phyloP scores from a whole-genome alignment of 768 basidiomycete genomes.

The Lactarius psammicola region DNA sequence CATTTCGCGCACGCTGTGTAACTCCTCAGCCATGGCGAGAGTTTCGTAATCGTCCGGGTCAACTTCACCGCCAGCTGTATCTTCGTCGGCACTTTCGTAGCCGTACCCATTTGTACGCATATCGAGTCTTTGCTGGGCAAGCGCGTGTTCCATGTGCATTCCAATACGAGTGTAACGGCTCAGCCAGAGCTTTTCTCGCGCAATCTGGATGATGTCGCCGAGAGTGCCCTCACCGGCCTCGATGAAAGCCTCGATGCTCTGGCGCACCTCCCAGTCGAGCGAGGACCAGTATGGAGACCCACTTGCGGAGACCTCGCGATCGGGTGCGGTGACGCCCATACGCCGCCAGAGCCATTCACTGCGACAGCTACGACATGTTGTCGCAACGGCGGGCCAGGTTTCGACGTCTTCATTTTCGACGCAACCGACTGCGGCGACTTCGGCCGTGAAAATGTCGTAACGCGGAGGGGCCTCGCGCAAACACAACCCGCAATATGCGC shows the following conservation, averaged over 20 bases:
- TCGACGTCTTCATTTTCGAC: slow-evolving; percentile 73
- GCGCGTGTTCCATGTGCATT: slow-evolving; percentile 64
- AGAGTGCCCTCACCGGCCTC: slow-evolving; percentile 72
- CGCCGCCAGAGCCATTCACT: slow-evolving; percentile 63
- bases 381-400: slow-evolving; percentile 59
- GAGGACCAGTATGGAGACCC: slow-evolving; percentile 31
- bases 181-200: slow-evolving; percentile 72
- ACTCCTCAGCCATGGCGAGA: slow-evolving; percentile 47
- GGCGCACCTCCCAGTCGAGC: slow-evolving; percentile 66
- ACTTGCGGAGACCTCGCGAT: slow-evolving; percentile 60
- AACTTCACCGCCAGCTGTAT: slow-evolving; percentile 20
- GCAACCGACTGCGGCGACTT: slow-evolving; percentile 43
- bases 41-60: slow-evolving; percentile 30
- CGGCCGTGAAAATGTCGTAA: slow-evolving; percentile 33
- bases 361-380: slow-evolving; percentile 69
- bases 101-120: slow-evolving; percentile 38
- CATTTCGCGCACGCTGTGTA: slow-evolving; percentile 47
- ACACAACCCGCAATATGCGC: slow-evolving; percentile 65
- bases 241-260: slow-evolving; percentile 66
- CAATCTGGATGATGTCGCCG: slow-evolving; percentile 55
- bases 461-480: slow-evolving; percentile 57
- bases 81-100: slow-evolving; percentile 37
- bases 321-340: slow-evolving; percentile 46
- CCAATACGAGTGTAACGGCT: slow-evolving; percentile 59
- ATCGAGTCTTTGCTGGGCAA: slow-evolving; percentile 52